Evolutionary conservation across 2,329 filamentous ascomycete species (phyloP).

Genomic region (Corinectria fuckeliana): DNA sequence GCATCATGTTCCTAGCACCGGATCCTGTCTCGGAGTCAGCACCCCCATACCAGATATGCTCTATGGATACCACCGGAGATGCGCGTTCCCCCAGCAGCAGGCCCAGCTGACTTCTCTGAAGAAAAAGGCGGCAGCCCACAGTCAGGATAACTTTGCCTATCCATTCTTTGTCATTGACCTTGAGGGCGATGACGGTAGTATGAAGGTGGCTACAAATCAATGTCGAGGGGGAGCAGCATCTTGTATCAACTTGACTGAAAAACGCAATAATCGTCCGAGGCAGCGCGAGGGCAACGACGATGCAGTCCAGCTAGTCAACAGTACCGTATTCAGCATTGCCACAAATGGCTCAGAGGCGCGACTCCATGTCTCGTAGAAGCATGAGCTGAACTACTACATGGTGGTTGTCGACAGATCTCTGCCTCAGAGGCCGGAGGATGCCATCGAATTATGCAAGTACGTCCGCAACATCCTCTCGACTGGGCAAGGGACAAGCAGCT

Average conservation of each 20-base stretch:
- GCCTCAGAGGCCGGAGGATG: too few relatives aligned
- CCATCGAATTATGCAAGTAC: too few relatives aligned
- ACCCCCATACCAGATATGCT: conserved; percentile 16
- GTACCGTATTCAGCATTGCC: too few relatives aligned
- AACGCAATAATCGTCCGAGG: conserved; percentile 36
- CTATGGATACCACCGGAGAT: conserved; percentile 9
- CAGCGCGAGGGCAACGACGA: conserved; percentile 19
- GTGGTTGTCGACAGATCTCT: too few relatives aligned
- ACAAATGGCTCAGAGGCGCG: too few relatives aligned
- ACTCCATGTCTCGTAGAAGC: too few relatives aligned
- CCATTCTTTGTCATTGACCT: conserved; percentile 29
- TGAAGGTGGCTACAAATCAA: conserved; percentile 47
- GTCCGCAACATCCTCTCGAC: too few relatives aligned
- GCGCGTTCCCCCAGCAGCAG: conserved; percentile 5
- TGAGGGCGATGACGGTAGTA: conserved; percentile 38
- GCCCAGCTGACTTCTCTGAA: conserved; percentile 1
- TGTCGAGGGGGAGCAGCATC: conserved; percentile 42
- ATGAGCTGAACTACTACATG: too few relatives aligned
- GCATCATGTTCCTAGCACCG: conserved; percentile 8
- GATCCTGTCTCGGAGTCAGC: conserved; percentile 12
- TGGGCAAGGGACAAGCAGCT: too few relatives aligned
- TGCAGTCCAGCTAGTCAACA: too few relatives aligned
- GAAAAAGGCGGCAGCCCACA: background rate
- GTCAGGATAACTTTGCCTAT: conserved; percentile 2
- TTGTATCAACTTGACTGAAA: conserved; percentile 43